Conservation (phyloP, 1,284 basidiomycete species). For the Microbotryomycetes sp. region DNA sequence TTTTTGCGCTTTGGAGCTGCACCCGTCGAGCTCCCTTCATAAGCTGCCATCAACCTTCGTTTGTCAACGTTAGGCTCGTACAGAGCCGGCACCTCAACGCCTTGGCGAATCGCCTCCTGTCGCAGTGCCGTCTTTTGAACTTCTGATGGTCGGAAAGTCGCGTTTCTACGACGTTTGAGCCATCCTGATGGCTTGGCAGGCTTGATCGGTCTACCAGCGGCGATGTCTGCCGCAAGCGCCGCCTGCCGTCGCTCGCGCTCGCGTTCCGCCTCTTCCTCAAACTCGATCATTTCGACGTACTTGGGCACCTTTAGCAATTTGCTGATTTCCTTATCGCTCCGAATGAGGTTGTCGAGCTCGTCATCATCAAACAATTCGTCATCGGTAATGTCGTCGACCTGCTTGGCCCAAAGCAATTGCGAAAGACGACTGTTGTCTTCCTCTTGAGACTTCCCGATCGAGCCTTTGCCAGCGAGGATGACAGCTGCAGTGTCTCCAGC, state of each 20-base stretch:
- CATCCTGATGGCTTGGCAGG: neutral
- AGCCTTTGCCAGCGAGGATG: neutral
- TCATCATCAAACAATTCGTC: conserved; percentile 53
- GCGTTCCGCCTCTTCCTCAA: neutral
- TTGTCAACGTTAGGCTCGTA: neutral
- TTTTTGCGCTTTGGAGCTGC: too few species aligned
- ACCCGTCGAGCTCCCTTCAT: too few species aligned
- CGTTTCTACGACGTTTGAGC: neutral
- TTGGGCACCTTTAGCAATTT: conserved; percentile 37
- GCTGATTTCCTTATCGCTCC: conserved; percentile 46
- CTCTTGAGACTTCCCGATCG: neutral
- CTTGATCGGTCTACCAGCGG: neutral
- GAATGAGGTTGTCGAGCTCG: conserved; percentile 50
- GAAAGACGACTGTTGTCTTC: conserved; percentile 36
- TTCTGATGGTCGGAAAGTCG: neutral
- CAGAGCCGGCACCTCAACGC: neutral
- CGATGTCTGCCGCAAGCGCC: neutral
- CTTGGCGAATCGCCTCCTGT: neutral
- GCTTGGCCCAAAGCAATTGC: conserved; percentile 46
- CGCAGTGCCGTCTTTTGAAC: neutral
- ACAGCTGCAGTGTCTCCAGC: neutral
- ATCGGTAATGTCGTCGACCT: conserved; percentile 44
- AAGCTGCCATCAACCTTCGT: neutral
- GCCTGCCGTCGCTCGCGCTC: neutral
- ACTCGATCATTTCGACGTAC: neutral